Conservation (phyloP, 208 protist genomes). For the Trypanosoma scelopori region DNA sequence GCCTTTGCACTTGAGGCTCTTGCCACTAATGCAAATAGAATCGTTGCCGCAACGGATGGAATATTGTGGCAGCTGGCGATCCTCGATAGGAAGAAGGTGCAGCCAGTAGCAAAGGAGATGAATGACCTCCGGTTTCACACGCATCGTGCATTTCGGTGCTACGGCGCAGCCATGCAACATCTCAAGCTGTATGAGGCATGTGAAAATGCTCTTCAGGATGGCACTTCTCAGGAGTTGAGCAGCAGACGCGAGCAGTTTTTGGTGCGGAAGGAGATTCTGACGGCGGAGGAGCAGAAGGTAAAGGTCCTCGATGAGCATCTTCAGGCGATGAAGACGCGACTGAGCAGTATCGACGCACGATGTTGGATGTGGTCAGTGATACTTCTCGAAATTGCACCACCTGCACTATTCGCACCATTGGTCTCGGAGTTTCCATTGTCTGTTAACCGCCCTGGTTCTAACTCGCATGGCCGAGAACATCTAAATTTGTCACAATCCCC, state of each 20-base stretch:
- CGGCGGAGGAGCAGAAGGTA: constrained; percentile 66
- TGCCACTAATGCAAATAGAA: constrained; percentile 37
- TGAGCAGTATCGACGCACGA: constrained; percentile 17
- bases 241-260: constrained; percentile 72
- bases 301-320: constrained; percentile 47
- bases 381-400: constrained; percentile 4
- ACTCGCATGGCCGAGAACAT: background rate
- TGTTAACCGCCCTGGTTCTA: background rate
- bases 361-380: constrained; percentile 22
- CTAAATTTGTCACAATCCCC: background rate
- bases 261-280: constrained; percentile 65
- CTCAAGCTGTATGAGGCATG: constrained; percentile 66
- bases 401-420: background rate
- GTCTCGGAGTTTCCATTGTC: background rate
- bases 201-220: constrained; percentile 60
- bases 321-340: constrained; percentile 7
- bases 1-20: constrained; percentile 60
- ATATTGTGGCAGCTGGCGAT: constrained; percentile 64
- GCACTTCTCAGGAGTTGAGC: constrained; percentile 61
- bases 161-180: constrained; percentile 45
- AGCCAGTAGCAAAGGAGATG: constrained; percentile 41
- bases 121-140: constrained; percentile 40
- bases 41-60: constrained; percentile 55
- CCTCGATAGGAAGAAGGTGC: constrained; percentile 36
- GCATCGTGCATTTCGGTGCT: constrained; percentile 34